These are phyloP conservation scores for Halophytophthora polymorphica DNA, from an alignment of 352 stramenopile genomes.

Conservation along the genomic window DNA sequence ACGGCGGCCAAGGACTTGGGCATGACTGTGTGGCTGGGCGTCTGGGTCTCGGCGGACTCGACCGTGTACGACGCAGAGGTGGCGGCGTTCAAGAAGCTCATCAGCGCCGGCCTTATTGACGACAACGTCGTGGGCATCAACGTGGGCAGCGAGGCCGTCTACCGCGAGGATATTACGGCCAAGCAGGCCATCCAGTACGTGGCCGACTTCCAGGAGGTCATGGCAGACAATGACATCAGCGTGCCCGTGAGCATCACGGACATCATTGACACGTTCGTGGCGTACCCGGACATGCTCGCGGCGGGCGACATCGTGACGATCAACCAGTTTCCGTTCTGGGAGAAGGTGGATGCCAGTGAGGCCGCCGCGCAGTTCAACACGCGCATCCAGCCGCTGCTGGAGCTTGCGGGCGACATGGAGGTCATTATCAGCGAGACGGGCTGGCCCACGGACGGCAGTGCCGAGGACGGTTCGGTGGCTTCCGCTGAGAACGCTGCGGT, in stretches of 20 bases:
- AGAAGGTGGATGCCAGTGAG: slow-evolving; percentile 52
- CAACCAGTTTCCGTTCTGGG: slow-evolving; percentile 88
- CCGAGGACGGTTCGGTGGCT: slow-evolving; percentile 57
- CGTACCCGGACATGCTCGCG: slow-evolving; percentile 74
- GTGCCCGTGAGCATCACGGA: slow-evolving; percentile 75
- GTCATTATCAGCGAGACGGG: slow-evolving; percentile 84
- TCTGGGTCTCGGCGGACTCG: slow-evolving; percentile 73
- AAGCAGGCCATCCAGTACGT: slow-evolving; percentile 70
- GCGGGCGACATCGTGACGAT: slow-evolving; percentile 76
- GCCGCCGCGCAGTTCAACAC: slow-evolving; percentile 68
- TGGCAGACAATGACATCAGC: slow-evolving; percentile 52
- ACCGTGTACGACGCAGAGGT: slow-evolving; percentile 71
- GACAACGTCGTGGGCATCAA: slow-evolving; percentile 81
- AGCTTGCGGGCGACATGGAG: slow-evolving; percentile 63
- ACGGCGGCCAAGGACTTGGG: slow-evolving; percentile 59
- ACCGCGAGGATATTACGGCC: slow-evolving; percentile 71
- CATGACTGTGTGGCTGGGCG: slow-evolving; percentile 77
- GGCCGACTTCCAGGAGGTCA: slow-evolving; percentile 69
- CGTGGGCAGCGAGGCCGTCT: slow-evolving; percentile 79
- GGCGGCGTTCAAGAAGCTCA: slow-evolving; percentile 53
- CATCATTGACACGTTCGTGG: slow-evolving; percentile 73
- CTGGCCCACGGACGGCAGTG: slow-evolving; percentile 66
- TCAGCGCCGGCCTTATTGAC: slow-evolving; percentile 63
- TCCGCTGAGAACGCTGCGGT: slow-evolving; percentile 44
- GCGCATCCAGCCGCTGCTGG: slow-evolving; percentile 65